Evolutionary conservation across 1,284 basidiomycete species (phyloP), one percentile per base, ranked within the genome.

Genomic region (Mycosarcoma maydis): DNA sequence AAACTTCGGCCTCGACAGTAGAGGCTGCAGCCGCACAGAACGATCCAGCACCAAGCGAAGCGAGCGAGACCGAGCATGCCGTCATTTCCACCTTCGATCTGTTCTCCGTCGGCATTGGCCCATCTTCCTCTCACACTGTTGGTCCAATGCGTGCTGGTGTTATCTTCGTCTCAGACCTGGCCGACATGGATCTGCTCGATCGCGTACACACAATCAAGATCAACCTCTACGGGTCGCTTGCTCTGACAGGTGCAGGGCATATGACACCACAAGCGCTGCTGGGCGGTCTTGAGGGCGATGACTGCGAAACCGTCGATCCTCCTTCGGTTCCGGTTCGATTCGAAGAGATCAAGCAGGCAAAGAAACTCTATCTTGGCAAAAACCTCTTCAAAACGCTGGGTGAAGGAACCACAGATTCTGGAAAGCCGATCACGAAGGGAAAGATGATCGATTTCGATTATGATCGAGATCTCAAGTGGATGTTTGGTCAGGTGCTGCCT

Each of bases 251-350:
- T 22, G 92, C 92, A 86, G 93, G 92, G 1, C 94, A 96, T 82
- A 92, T 94, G 84, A 96, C 94, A 0, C 94, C 94, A 0, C 91
- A 95, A 82, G 93, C 94, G 3, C 89, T 97, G 66, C 86, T 96
- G 36, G 87, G 95, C 22, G 94, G 94, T 10, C 85, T 96, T 24
- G 92, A 95, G 86, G 92, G 90, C 84, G 80, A 75, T 55, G 78
- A 84, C 34, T 76, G 71, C 30, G 78, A 94, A 83, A 92, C 91
- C 1, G 89, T 94, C 56, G 91, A 94, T 73, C 90, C 90, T 4
- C 89, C 88, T 6, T 90, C 89, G 7, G 91, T 83, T 64, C 61
- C 74, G 0, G 50, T 87, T 1, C 88, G 92, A 17, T 94, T 92
- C 81, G 83, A 86, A 14, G 83, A 86, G 7, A 92, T 94, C 55